Percentiles rank a stretch among this genome's conserved stretches.
These are phyloP conservation scores for Batkoa obscura DNA, from an alignment of 371 early-diverging fungal genomes.

Conservation along the genomic window DNA sequence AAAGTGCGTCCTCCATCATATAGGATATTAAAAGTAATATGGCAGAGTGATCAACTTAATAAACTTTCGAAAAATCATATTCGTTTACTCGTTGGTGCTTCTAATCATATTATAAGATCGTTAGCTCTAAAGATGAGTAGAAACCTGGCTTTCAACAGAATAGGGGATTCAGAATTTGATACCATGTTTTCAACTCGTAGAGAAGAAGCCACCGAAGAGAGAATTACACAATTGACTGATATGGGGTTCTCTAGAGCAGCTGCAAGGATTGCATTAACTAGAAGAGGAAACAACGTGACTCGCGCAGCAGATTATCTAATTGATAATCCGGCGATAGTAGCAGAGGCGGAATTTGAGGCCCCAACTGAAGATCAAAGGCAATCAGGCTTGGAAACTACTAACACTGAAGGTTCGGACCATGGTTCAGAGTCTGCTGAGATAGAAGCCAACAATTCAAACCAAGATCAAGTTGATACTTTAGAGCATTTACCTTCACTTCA, in stretches of 20 bases:
- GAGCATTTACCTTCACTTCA: too few species aligned
- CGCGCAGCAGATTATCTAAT: slow-evolving; percentile 81
- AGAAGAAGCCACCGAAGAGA: slow-evolving; percentile 31
- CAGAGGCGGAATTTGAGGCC: slow-evolving; percentile 10
- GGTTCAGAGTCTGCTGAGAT: background rate
- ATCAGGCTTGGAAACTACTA: slow-evolving; percentile 4
- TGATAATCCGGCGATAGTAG: slow-evolving; percentile 49
- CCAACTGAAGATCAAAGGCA: slow-evolving; percentile 4
- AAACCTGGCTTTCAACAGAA: slow-evolving; percentile 6
- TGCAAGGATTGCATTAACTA: slow-evolving; percentile 58
- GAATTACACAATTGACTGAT: slow-evolving; percentile 51
- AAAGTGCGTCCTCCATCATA: too few species aligned
- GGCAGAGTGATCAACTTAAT: background rate
- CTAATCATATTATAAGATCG: slow-evolving; percentile 47
- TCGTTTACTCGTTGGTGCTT: slow-evolving; percentile 26
- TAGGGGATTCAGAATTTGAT: slow-evolving; percentile 10
- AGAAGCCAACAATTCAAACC: slow-evolving; percentile 4
- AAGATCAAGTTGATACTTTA: too few species aligned
- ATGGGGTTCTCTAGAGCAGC: slow-evolving; percentile 82
- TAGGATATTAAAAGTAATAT: too few species aligned
- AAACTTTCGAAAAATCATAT: slow-evolving; percentile 10
- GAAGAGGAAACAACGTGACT: slow-evolving; percentile 57
- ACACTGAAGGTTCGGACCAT: slow-evolving; percentile 11
- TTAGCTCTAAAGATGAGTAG: slow-evolving; percentile 27
- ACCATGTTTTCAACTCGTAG: slow-evolving; percentile 11